Percentiles rank a stretch among this genome's conserved stretches.
Conservation (phyloP, 495 filamentous ascomycete genomes). For the Xylaria flabelliformis region DNA sequence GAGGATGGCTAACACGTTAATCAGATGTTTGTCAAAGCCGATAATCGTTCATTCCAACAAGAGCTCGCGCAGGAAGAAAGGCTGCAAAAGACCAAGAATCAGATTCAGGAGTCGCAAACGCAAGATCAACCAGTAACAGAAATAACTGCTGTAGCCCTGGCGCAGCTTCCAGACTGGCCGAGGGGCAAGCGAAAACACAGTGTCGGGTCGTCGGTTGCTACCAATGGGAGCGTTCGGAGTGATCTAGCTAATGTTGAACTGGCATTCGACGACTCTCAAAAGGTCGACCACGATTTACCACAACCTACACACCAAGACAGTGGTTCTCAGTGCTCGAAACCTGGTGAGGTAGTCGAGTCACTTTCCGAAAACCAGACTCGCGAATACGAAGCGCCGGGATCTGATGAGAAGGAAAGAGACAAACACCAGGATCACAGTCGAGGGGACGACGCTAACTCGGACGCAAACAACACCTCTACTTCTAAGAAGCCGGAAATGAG, state of each 20-base stretch:
- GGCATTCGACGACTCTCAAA: constrained; percentile 34
- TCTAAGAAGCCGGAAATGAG: constrained; percentile 47
- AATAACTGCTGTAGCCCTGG: constrained; percentile 30
- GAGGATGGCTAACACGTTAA: constrained; percentile 11
- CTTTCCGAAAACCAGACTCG: constrained; percentile 22
- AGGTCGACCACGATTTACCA: constrained; percentile 34
- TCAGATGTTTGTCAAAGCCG: constrained; percentile 49
- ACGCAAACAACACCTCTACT: neutral
- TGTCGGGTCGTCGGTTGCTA: constrained; percentile 38
- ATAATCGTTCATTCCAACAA: constrained; percentile 53
- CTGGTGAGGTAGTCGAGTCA: constrained; percentile 26
- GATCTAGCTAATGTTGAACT: constrained; percentile 33
- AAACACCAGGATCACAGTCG: neutral
- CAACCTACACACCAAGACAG: constrained; percentile 30
- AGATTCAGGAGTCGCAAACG: constrained; percentile 22
- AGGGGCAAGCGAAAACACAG: constrained; percentile 34
- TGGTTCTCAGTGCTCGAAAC: constrained; percentile 17
- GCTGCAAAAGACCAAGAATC: neutral
- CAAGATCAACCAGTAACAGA: constrained; percentile 13
- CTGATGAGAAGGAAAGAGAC: neutral
- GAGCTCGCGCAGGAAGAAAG: constrained; percentile 45
- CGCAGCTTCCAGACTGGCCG: constrained; percentile 7
- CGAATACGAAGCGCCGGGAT: neutral
- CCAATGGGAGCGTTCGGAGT: constrained; percentile 35
- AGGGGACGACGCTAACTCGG: neutral